Evolutionary conservation across 306 rosid species (phyloP).

Genomic region (Crotalaria pallida): DNA sequence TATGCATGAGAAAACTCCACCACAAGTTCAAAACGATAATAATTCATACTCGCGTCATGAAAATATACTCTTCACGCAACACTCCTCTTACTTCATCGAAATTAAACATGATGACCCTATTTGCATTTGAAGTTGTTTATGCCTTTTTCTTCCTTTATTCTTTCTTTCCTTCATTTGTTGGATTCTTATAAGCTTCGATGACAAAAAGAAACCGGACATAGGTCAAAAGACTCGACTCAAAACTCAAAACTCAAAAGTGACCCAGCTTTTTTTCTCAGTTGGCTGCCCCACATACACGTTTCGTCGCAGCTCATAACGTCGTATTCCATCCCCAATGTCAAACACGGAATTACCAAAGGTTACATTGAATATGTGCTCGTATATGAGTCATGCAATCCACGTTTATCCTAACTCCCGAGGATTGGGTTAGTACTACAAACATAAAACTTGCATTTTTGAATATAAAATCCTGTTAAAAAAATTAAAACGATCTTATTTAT

Average conservation of each 20-base stretch:
- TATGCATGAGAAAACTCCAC: no score
- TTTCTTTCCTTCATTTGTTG: background rate
- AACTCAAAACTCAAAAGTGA: background rate
- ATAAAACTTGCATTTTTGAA: no score
- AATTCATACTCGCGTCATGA: no score
- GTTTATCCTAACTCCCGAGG: background rate
- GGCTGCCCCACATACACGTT: background rate
- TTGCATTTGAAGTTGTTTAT: background rate
- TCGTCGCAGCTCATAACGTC: conserved; percentile 1
- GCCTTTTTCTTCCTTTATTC: background rate
- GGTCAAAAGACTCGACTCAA: conserved; percentile 5
- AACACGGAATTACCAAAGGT: conserved; percentile 13
- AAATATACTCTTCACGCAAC: no score
- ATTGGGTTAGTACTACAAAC: background rate
- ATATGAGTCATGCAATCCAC: background rate
- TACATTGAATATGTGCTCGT: no score
- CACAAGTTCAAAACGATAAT: no score
- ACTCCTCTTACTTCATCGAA: no score
- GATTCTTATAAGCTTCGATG: background rate
- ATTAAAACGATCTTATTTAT: no score
- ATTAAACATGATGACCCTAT: no score
- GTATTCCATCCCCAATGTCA: background rate
- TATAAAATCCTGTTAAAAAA: no score
- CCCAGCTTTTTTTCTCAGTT: background rate
- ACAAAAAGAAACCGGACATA: background rate